These are phyloP conservation scores for Collybia nuda DNA, from an alignment of 768 basidiomycete species.

Conservation along the genomic window DNA sequence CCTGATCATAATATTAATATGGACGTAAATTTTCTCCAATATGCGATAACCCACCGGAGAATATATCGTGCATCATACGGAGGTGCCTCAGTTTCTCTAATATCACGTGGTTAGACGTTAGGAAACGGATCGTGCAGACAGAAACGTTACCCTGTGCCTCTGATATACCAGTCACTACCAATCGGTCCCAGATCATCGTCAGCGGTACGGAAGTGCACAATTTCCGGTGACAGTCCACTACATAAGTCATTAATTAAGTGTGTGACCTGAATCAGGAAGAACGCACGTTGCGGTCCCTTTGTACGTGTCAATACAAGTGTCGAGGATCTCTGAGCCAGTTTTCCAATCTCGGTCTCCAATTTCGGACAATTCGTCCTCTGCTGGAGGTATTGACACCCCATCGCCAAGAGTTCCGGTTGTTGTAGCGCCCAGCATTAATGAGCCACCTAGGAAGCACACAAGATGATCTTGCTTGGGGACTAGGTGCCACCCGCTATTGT, in stretches of 20 bases:
- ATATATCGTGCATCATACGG: constrained; percentile 92
- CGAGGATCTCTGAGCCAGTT: constrained; percentile 77
- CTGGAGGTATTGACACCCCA: constrained; percentile 67
- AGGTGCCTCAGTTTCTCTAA: constrained; percentile 18
- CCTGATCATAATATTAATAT: constrained; percentile 29
- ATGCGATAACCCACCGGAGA: constrained; percentile 53
- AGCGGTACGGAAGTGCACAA: constrained; percentile 75
- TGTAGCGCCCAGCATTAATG: constrained; percentile 86
- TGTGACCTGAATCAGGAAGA: not conserved
- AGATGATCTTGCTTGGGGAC: constrained; percentile 93
- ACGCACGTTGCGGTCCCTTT: constrained; percentile 73
- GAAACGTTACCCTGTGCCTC: constrained; percentile 55
- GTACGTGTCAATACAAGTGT: constrained; percentile 86
- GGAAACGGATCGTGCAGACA: not conserved
- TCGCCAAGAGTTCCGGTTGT: constrained; percentile 50
- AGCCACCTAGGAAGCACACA: constrained; percentile 92
- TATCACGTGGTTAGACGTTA: constrained; percentile 21
- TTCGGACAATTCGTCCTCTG: constrained; percentile 52
- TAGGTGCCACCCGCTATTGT: constrained; percentile 62
- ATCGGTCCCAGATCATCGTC: constrained; percentile 42
- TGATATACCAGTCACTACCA: constrained; percentile 86
- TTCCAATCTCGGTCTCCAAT: constrained; percentile 78
- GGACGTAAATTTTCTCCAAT: not conserved
- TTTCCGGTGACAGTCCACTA: constrained; percentile 87
- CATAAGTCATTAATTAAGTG: not conserved